Base-by-base conservation (phyloP, 768 basidiomycete genomes). In the Boletales sp. region DNA sequence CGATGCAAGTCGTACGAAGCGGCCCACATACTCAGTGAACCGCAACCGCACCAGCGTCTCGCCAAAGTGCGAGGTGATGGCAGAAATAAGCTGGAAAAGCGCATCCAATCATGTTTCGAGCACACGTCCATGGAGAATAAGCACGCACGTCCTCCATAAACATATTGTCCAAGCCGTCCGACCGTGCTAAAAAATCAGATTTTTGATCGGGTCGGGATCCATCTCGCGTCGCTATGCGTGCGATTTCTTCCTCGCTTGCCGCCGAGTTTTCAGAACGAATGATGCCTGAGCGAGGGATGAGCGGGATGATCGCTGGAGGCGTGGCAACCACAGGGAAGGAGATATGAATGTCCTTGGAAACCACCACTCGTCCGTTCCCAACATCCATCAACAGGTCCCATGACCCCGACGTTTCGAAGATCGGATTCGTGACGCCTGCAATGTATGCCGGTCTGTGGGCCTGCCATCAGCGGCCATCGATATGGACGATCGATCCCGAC, bases 301-400 rank as follows among this genome's bases (percentile, higher is more conserved):
- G 65, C 7, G 80, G 79, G 15, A 69, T 62, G 51, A 74, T 64
- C 40, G 66, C 73, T 34, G 68, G 70, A 47, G 62, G 76, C 46
- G 61, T 76, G 43, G 66, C 66, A 5, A 63, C 64, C 3, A 75
- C 68, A 14, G 85, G 82, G 60, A 76, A 80, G 12, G 74, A 80
- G 9, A 65, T 57, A 54, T 81, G 79, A 37, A 98, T 88, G 55
- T 97, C 90, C 65, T 86, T 94, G 35, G 90, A 84, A 13, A 98
- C 86, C 3, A 84, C 84, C 50, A 99, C 90, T 34, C 82, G 84
- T 10, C 91, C 91, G 0, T 84, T 82, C 42, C 90, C 87, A 53
- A 97, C 84, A 63, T 98, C 93, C 66, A 95, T 89, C 36, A 97
- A 74, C 8, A 99, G 73, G 67, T 99, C 97, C 97, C 97, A 99